Base-by-base conservation (phyloP, 768 basidiomycete genomes). In the Pleurotus tuoliensis region DNA sequence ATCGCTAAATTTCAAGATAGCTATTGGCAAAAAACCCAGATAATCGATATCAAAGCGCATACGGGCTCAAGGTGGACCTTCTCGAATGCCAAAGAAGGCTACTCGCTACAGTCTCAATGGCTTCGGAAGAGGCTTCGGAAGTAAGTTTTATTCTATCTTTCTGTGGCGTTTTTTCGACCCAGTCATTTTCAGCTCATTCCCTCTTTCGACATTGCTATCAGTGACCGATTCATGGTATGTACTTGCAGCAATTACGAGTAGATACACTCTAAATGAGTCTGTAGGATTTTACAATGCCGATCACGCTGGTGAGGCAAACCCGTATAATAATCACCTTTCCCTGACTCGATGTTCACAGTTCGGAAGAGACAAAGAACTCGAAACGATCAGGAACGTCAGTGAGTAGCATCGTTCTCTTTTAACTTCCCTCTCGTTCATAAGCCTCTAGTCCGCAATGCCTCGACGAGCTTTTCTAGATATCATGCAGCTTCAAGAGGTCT, bases 241-340 rank as follows among this genome's bases (percentile, higher is more conserved):
- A 15, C 16, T 53, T n/a, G 46, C 12, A 46, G 34, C 56, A n/a
- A 18, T 58, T 3, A 30, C 20, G 4, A 38, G 13, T 13, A 16
- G 39, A 43, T 46, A 34, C 34, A 18, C 34, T 44, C 18, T 27
- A 46, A 37, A 24, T 54, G 15, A 44, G 12, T 44, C 56, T 51
- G 6, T 56, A 86, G 84, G 86, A 86, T 65, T 88, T 88, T 57
- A 87, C 85, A 0, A 81, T 88, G 62, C 87, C 88, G 2, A 78
- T 82, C 39, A 76, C 80, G 34, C 69, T 90, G 71, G 86, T 87
- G 70, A 58, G 75, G 63, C 13, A 24, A 5, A 4, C 30, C 30
- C 8, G 8, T 11, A 55, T 57, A 48, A 16, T 27, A 16, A 3
- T 39, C 24, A 18, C 12, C 43, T 39, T 37, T 22, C 38, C 44